Evolutionary conservation across 306 rosid species (phyloP).

Genomic region (Prunus campanulata): DNA sequence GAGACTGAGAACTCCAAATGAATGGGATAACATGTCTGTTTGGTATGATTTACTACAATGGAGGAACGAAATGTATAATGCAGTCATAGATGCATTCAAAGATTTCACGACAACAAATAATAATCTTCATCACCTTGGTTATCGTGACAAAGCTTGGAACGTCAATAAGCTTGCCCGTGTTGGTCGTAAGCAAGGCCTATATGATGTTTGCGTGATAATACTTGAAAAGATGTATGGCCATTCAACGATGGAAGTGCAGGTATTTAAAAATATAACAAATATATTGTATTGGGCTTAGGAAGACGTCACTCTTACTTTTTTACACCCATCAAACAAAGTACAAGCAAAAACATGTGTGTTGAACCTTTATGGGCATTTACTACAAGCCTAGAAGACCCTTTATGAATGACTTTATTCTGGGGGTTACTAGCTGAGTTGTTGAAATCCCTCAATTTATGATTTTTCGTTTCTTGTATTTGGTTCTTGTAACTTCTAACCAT

Average conservation of each 20-base stretch:
- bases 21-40: conserved; percentile 97
- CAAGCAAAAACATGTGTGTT: background rate
- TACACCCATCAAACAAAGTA: background rate
- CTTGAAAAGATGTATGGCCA: conserved; percentile 97
- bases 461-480: background rate
- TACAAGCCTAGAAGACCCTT: background rate
- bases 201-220: conserved; percentile 85
- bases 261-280: conserved; percentile 20
- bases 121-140: conserved; percentile 97
- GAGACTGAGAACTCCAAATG: conserved; percentile 97
- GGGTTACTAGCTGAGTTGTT: background rate
- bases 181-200: conserved; percentile 92
- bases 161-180: conserved; percentile 96
- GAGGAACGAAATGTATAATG: conserved; percentile 97
- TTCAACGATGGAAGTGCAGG: conserved; percentile 99
- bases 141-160: conserved; percentile 99
- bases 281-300: background rate
- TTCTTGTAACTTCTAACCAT: background rate
- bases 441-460: background rate
- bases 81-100: conserved; percentile 96
- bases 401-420: background rate
- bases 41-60: conserved; percentile 98
- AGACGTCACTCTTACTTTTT: background rate
- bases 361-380: background rate
- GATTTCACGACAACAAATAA: conserved; percentile 72